These are phyloP conservation scores for Nakazawaea laoshanensis DNA, from an alignment of 805 yeast species.

Conservation along the genomic window DNA sequence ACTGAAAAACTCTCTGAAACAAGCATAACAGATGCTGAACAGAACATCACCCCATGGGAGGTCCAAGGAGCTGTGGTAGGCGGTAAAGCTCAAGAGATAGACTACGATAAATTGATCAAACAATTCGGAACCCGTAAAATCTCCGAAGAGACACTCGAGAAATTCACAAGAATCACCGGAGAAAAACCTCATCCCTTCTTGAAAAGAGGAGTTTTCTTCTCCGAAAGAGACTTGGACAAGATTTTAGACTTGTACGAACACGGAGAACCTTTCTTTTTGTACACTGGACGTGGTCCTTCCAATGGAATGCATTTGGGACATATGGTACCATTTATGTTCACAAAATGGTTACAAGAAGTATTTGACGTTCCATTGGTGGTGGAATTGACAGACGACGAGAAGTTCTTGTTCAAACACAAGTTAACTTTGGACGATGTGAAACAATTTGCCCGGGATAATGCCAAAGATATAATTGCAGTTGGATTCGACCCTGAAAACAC, in stretches of 20 bases:
- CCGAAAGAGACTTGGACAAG: slow-evolving; percentile 73
- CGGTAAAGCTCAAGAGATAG: slow-evolving; percentile 85
- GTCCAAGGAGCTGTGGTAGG: slow-evolving; percentile 98
- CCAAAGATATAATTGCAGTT: slow-evolving; percentile 86
- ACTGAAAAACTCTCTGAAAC: no score
- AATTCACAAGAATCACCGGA: slow-evolving; percentile 82
- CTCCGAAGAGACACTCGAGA: slow-evolving; percentile 56
- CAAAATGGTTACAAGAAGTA: slow-evolving; percentile 97
- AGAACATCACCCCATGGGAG: slow-evolving; percentile 92
- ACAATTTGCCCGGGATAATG: slow-evolving; percentile 69
- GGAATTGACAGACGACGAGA: slow-evolving; percentile 95
- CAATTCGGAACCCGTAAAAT: slow-evolving; percentile 83
- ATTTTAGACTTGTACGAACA: slow-evolving; percentile 87
- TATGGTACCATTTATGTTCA: slow-evolving; percentile 89
- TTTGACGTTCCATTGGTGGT: slow-evolving; percentile 93
- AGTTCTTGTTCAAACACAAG: slow-evolving; percentile 87
- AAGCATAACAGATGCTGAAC: slow-evolving; percentile 36
- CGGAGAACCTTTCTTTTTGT: slow-evolving; percentile 90
- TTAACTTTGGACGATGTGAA: slow-evolving; percentile 86
- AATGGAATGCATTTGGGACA: slow-evolving; percentile 96
- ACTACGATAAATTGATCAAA: slow-evolving; percentile 78
- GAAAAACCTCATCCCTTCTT: slow-evolving; percentile 84
- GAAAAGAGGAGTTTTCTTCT: slow-evolving; percentile 86
- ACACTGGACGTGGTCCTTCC: slow-evolving; percentile 97
- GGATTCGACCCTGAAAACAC: slow-evolving; percentile 95